These are phyloP conservation scores for Verticillium tricorpus DNA, from an alignment of 2,329 filamentous ascomycete species.

Conservation along the genomic window DNA sequence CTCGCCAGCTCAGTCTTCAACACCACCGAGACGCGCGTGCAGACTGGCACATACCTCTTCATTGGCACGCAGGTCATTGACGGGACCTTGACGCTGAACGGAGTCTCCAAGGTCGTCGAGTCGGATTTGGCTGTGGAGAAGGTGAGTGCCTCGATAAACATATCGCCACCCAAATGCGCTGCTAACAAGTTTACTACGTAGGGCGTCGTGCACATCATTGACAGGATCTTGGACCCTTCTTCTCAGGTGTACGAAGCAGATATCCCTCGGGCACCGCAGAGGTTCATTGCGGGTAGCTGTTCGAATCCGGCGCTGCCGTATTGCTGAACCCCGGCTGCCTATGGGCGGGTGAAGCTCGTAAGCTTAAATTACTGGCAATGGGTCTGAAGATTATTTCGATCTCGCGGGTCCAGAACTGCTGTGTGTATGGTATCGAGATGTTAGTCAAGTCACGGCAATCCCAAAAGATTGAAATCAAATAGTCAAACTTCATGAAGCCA, in stretches of 20 bases:
- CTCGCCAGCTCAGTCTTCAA: slow-evolving; percentile 16
- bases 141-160: not conserved
- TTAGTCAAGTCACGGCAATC: no score
- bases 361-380: no score
- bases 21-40: slow-evolving; percentile 15
- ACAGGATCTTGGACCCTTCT: slow-evolving; percentile 18
- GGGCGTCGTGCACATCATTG: slow-evolving; percentile 20
- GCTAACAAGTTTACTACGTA: slow-evolving; percentile 1
- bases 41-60: slow-evolving; percentile 19
- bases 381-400: no score
- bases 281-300: slow-evolving; percentile 21
- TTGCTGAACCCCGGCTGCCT: slow-evolving; percentile 9
- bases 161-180: not conserved
- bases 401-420: no score
- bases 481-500: no score
- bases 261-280: slow-evolving; percentile 15
- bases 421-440: no score
- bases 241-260: slow-evolving; percentile 19
- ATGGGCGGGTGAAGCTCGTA: no score
- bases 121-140: slow-evolving; percentile 3
- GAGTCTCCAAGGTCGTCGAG: slow-evolving; percentile 14
- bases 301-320: slow-evolving; percentile 19
- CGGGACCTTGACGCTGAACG: slow-evolving; percentile 16
- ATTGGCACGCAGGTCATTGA: slow-evolving; percentile 15
- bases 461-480: no score